Evolutionary conservation across 495 filamentous ascomycete species (phyloP), one percentile per base, ranked within the genome.

Genomic region (Cetradonia linearis): DNA sequence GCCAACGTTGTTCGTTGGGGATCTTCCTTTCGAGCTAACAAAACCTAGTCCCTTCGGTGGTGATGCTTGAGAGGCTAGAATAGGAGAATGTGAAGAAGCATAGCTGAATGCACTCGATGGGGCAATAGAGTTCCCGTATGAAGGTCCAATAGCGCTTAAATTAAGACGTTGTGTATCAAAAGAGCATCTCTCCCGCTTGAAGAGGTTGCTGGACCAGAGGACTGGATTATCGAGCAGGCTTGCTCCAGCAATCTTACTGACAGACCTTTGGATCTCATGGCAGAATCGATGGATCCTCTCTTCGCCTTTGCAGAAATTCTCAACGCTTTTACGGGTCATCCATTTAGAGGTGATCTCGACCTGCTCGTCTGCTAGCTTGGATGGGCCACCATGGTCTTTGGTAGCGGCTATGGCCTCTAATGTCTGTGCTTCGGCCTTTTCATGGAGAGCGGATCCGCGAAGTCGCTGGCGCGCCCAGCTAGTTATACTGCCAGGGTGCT

Each of bases 281-380:
- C 86, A 94, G 69, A 98, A 95, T 18, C 91, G 83, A 69, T 98
- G 93, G 56, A 98, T 94, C 38, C 93, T 77, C 73, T 98, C 93
- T 68, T 98, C 93, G 20, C 91, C 93, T 66, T 85, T 86, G 75
- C 93, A 98, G 71, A 96, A 91, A 66, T 96, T 96, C 70, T 93
- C 91, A 25, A 96, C 82, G 13, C 82, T 83, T 64, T 83, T 86
- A 69, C 86, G 83, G 18, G 85, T 82, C 49, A 98, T 72, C 89
- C 93, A 98, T 56, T 84, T 86, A 27, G 81, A 77, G 5, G 90
- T 95, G 64, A 91, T 84, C 37, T 91, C 88, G 3, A 92, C 83
- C 68, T 97, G 93, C 56, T 96, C 91, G 68, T 98, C 93, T n/a
- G 88, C 89, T 13, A 98, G 81, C 69, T 98, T 98, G 70, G 91